phyloP scores from a whole-genome alignment of 371 early-diverging fungal genomes.

The Mucor plumbeus region DNA sequence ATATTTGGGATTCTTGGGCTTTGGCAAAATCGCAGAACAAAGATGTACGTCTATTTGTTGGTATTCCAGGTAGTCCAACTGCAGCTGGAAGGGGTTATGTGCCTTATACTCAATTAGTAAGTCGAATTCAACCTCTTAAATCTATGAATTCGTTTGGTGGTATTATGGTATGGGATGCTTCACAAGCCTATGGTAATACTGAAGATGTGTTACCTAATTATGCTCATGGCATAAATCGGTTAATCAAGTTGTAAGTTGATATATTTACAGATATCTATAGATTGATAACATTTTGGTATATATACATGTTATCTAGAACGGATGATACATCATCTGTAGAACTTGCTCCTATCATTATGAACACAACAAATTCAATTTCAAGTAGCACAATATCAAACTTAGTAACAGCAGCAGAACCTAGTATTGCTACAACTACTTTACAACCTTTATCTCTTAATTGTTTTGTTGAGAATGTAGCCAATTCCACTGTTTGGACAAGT shows the following conservation, averaged over 20 bases:
- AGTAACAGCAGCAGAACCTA: background rate
- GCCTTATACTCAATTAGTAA: conserved; percentile 27
- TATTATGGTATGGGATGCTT: conserved; percentile 71
- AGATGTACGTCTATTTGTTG: conserved; percentile 63
- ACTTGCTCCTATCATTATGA: conserved; percentile 5
- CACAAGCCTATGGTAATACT: conserved; percentile 48
- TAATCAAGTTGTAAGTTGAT: conserved; percentile 22
- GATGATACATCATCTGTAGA: background rate
- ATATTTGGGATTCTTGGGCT: conserved; percentile 73
- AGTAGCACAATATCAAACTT: background rate
- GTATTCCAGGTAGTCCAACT: conserved; percentile 62
- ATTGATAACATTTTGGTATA: background rate
- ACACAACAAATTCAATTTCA: background rate
- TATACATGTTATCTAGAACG: background rate
- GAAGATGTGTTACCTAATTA: conserved; percentile 31
- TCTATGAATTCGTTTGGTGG: conserved; percentile 62
- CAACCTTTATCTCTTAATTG: background rate
- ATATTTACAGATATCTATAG: background rate
- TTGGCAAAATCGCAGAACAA: conserved; percentile 61
- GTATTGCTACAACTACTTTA: background rate
- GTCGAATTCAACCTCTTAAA: conserved; percentile 36
- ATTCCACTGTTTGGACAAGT: background rate
- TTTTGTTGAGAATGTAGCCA: background rate
- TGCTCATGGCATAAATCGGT: conserved; percentile 22
- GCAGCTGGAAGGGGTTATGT: conserved; percentile 52